Conservation (phyloP, 2,329 filamentous ascomycete genomes). For the Pseudogymnoascus sp. region DNA sequence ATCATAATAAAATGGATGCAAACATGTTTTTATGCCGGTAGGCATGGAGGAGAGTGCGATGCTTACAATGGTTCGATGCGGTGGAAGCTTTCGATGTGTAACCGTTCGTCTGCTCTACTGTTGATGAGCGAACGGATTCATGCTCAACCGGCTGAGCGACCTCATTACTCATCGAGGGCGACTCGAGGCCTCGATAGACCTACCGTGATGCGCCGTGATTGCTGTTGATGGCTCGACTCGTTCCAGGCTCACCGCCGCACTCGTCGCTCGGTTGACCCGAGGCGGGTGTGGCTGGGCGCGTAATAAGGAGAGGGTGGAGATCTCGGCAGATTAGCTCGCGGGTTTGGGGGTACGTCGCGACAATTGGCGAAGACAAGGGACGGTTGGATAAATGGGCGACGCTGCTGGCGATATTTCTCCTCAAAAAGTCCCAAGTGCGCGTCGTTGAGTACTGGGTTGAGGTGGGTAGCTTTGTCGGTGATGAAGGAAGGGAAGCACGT, state of each 20-base stretch:
- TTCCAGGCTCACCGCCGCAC: conserved; percentile 4
- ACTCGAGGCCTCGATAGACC: conserved; percentile 15
- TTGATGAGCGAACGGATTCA: conserved; percentile 25
- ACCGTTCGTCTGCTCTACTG: conserved; percentile 25
- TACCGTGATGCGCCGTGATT: conserved; percentile 11
- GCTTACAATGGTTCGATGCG: conserved; percentile 21
- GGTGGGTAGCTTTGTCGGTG: background rate
- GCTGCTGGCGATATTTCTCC: background rate
- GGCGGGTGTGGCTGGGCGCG: conserved; percentile 10
- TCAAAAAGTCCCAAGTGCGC: background rate
- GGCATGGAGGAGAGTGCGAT: background rate
- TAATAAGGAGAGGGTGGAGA: conserved; percentile 7
- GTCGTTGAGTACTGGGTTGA: background rate
- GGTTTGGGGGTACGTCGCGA: background rate
- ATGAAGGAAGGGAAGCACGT: background rate
- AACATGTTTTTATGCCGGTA: background rate
- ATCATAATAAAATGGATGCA: background rate
- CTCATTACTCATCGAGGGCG: conserved; percentile 34
- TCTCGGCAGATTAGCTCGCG: conserved; percentile 8
- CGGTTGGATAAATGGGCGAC: background rate
- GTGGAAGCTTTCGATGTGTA: conserved; percentile 26
- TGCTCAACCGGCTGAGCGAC: conserved; percentile 29
- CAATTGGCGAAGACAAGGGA: conserved; percentile 1
- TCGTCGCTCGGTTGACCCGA: conserved; percentile 3
- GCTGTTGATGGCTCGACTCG: conserved; percentile 9